Base-by-base conservation (phyloP, 2,329 filamentous ascomycete species). In the Trichoderma harzianum region DNA sequence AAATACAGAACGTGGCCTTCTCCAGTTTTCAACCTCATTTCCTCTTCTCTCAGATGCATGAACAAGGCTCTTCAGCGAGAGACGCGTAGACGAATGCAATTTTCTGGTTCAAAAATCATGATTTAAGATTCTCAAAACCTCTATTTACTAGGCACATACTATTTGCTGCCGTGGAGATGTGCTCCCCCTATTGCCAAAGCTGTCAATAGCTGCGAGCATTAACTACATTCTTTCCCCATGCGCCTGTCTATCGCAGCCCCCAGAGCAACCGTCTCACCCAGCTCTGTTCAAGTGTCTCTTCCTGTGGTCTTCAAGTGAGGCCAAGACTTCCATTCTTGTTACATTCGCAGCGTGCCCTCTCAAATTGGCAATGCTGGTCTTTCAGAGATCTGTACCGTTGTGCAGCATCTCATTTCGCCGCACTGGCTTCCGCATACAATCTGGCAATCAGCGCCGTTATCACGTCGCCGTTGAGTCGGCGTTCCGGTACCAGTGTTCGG, bases 361-460 rank as follows among this genome's bases (percentile, higher is more conserved):
- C 12, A 16, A 51, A 4, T 7, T 10, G 10, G 57, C 16, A 62
- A n/a, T 69, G n/a, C 36, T 32, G 57, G 26, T 24, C 7, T 14
- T 26, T 69, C 43, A 72, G 70, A 66, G 26, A 60, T 21, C 5
- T 57, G 55, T 18, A 68, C 63, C 24, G 68, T 72, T 12, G 76
- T 73, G 77, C 87, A 88, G 76, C 88, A 89, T 73, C 84, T 86
- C 74, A 89, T 77, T 36, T 82, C 82, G 73, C 85, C 84, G 71
- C 88, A 89, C 11, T 84, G 73, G 16, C 81, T 83, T 16, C 86
- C 84, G 76, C 88, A 90, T 53, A 84, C 80, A 51, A 89, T 80
- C 75, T 86, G 85, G 75, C 88, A 90, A 55, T 72, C 58, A 24
- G 80, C 36, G 36, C 68, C 32, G 21, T 79, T n/a, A 68, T 71